phyloP scores from a whole-genome alignment of 2,329 filamentous ascomycete genomes.

The Blastomyces silverae region DNA sequence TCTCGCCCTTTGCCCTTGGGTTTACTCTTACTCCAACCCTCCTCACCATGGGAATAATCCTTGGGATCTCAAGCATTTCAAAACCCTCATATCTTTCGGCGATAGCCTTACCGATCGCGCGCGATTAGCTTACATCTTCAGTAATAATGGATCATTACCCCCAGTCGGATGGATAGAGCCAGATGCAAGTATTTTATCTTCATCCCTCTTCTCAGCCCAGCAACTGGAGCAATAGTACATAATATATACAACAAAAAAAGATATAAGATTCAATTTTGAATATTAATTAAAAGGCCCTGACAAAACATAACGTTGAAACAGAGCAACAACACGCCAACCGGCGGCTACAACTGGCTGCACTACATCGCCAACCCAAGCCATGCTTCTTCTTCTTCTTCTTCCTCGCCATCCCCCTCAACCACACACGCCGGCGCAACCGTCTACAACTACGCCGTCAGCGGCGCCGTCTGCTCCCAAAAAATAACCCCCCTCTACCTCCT shows the following conservation, averaged over 20 bases:
- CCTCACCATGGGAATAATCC: not conserved
- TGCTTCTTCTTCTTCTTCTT: not conserved
- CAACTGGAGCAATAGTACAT: not conserved
- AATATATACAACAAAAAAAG: not conserved
- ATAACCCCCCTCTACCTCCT: slow-evolving; percentile 53
- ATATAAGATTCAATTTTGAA: not conserved
- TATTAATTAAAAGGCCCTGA: not conserved
- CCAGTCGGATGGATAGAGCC: slow-evolving; percentile 54
- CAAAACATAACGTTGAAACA: slow-evolving; percentile 13
- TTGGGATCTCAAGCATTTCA: slow-evolving; percentile 1
- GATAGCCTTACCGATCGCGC: not conserved
- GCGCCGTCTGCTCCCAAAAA: slow-evolving; percentile 65
- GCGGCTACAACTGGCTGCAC: slow-evolving; percentile 63
- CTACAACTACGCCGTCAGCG: slow-evolving; percentile 66
- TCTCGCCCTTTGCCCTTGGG: not conserved
- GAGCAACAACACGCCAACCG: slow-evolving; percentile 52
- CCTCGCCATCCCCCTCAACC: not conserved
- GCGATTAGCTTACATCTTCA: not conserved
- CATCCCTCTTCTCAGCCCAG: not conserved
- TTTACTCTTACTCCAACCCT: not conserved
- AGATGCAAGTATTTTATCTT: slow-evolving; percentile 30
- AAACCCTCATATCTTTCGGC: slow-evolving; percentile 4
- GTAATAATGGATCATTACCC: slow-evolving; percentile 41
- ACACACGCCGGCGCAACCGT: slow-evolving; percentile 40
- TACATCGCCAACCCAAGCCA: slow-evolving; percentile 46